These are phyloP conservation scores for Cyberlindnera meyerae DNA, from an alignment of 805 yeast species.

Conservation along the genomic window DNA sequence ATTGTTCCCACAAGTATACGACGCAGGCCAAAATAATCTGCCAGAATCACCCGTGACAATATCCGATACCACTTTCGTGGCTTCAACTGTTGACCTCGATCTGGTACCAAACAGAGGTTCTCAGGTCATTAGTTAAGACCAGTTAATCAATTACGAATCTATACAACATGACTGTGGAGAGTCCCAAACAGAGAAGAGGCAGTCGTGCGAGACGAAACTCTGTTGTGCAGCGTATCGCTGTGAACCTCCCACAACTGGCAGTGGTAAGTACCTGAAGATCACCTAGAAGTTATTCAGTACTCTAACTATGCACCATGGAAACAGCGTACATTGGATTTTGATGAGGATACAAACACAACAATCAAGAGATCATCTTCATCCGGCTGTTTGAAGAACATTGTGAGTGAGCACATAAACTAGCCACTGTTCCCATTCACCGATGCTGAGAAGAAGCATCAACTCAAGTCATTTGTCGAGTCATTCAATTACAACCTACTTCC, in stretches of 20 bases:
- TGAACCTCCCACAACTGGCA: constrained; percentile 38
- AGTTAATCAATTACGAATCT: no score
- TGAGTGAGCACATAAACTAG: no score
- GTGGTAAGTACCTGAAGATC: constrained; percentile 18
- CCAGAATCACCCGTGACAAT: no score
- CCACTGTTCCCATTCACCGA: constrained; percentile 26
- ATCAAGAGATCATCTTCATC: constrained; percentile 18
- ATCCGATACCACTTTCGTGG: no score
- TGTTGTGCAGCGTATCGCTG: constrained; percentile 57
- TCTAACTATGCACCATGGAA: no score
- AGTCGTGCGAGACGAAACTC: constrained; percentile 52
- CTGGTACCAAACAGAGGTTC: no score
- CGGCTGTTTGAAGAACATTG: no score
- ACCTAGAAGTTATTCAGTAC: background rate
- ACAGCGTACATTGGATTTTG: constrained; percentile 4
- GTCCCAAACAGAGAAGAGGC: constrained; percentile 8
- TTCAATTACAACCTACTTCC: constrained; percentile 40
- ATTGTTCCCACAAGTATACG: no score
- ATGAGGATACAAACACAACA: background rate
- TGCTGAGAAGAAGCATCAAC: constrained; percentile 31
- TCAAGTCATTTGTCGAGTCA: constrained; percentile 33
- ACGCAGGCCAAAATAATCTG: no score
- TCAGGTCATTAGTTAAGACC: no score
- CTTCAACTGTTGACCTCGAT: no score
- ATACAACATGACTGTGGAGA: constrained; percentile 19